Evolutionary conservation across 2,329 filamentous ascomycete species (phyloP).

Genomic region (Plectosphaerella cucumerina): DNA sequence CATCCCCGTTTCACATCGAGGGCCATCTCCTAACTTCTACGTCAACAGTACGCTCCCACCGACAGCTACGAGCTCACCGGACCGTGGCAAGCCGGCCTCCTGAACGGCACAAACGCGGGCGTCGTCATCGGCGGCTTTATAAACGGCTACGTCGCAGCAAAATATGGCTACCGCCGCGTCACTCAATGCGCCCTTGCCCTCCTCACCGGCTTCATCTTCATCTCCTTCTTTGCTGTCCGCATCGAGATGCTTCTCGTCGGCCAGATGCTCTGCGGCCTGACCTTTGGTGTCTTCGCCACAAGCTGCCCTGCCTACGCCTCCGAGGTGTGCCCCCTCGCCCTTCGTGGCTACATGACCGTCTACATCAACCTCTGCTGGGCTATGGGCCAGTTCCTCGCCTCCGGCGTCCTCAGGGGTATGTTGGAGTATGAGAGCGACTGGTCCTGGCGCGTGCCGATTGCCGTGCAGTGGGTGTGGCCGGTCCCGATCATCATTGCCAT

Average conservation of each 20-base stretch:
- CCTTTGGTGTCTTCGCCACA: slow-evolving; percentile 41
- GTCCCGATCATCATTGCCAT: slow-evolving; percentile 30
- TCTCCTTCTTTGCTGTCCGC: slow-evolving; percentile 42
- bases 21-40: background rate
- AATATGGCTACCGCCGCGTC: slow-evolving; percentile 38
- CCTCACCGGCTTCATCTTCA: slow-evolving; percentile 40
- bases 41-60: slow-evolving; percentile 14
- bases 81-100: slow-evolving; percentile 47
- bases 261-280: slow-evolving; percentile 40
- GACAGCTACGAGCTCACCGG: slow-evolving; percentile 41
- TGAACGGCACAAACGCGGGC: slow-evolving; percentile 34
- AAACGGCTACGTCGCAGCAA: slow-evolving; percentile 35
- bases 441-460: slow-evolving; percentile 37
- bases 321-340: slow-evolving; percentile 35
- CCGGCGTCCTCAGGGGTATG: slow-evolving; percentile 33
- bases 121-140: slow-evolving; percentile 33
- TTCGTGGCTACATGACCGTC: slow-evolving; percentile 37
- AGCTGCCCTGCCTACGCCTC: slow-evolving; percentile 37
- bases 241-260: slow-evolving; percentile 37
- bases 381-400: slow-evolving; percentile 36
- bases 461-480: slow-evolving; percentile 36
- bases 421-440: slow-evolving; percentile 25
- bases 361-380: slow-evolving; percentile 40
- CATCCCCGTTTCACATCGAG: background rate
- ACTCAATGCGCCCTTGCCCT: slow-evolving; percentile 31